phyloP scores from a whole-genome alignment of 257 asterid species.

The Solanum okadae region DNA sequence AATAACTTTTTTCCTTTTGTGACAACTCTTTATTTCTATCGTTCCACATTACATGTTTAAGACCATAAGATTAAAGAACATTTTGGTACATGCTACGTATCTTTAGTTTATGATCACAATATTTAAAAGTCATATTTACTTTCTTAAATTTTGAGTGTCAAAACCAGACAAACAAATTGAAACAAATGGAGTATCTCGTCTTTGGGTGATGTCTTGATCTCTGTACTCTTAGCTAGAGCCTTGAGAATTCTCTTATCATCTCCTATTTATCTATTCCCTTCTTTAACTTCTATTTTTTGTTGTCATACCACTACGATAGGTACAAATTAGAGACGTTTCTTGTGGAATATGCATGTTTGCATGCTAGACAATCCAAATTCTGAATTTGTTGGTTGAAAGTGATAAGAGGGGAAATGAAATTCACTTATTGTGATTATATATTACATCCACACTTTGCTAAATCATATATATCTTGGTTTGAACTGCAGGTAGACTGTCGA shows the following conservation, averaged over 20 bases:
- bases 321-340: background rate
- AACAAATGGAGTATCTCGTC: too few relatives aligned
- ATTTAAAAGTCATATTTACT: background rate
- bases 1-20: background rate
- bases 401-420: background rate
- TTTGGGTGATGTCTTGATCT: background rate
- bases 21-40: background rate
- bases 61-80: background rate
- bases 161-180: background rate
- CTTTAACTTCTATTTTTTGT: background rate
- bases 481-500: slow-evolving; percentile 70
- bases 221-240: background rate
- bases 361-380: background rate
- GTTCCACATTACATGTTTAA: background rate
- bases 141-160: background rate
- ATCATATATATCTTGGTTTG: background rate
- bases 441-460: background rate
- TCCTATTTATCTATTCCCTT: background rate
- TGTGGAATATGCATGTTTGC: background rate
- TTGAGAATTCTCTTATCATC: background rate
- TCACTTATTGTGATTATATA: background rate
- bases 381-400: background rate
- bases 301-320: background rate
- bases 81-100: background rate
- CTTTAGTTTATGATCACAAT: background rate